Conservation (phyloP, 225 moss, liverwort and hornwort species). For the Bryum argenteum region DNA sequence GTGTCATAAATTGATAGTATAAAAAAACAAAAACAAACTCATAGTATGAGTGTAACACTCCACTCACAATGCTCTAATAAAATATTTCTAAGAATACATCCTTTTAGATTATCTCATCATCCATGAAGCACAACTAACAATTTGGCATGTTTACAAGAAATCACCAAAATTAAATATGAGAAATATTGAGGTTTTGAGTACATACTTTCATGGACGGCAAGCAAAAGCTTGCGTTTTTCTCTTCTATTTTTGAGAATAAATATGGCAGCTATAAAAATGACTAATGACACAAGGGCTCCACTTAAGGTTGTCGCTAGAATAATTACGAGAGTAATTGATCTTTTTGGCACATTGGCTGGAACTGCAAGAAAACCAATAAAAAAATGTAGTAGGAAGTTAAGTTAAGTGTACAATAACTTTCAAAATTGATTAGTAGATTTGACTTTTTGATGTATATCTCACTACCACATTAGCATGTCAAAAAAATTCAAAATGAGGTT, state of each 20-base stretch:
- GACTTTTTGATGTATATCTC: no score
- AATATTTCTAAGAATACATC: not conserved
- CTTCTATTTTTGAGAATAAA: not conserved
- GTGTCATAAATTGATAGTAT: no score
- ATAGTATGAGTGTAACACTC: no score
- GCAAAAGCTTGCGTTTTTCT: not conserved
- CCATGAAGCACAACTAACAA: no score
- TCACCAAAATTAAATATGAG: no score
- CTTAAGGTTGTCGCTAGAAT: not conserved
- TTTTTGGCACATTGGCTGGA: not conserved
- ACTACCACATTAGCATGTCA: no score
- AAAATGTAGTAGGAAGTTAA: no score
- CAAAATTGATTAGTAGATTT: not conserved
- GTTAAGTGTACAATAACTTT: conserved; percentile 3
- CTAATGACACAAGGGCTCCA: not conserved
- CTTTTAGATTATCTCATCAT: no score
- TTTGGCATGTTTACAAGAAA: no score
- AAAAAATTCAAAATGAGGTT: not conserved
- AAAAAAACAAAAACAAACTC: no score
- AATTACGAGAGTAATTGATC: not conserved
- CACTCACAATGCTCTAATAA: no score
- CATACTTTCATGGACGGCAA: not conserved
- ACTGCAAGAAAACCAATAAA: not conserved
- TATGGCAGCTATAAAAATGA: not conserved
- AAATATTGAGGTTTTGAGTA: not conserved